Evolutionary conservation across 2,329 filamentous ascomycete genomes (phyloP).

Genomic region (Trichophyton verrucosum): DNA sequence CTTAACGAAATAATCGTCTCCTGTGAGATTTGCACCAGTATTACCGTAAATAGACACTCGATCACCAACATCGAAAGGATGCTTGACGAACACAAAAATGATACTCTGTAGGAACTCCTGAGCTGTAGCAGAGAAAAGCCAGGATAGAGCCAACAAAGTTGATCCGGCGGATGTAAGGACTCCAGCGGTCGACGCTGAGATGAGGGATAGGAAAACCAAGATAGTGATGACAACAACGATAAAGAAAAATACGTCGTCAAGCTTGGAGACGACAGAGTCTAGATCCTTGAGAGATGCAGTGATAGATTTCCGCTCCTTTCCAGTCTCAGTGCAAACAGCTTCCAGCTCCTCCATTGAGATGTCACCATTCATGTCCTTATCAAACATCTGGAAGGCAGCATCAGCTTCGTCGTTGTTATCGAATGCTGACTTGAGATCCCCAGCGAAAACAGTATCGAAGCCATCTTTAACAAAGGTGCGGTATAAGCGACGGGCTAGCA

Average conservation of each 20-base stretch:
- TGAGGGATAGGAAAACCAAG: slow-evolving; percentile 76
- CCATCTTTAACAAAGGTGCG: slow-evolving; percentile 68
- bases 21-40: slow-evolving; percentile 61
- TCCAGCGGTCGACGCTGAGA: slow-evolving; percentile 80
- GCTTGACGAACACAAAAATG: slow-evolving; percentile 86
- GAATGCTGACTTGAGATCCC: slow-evolving; percentile 69
- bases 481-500: slow-evolving; percentile 76
- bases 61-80: slow-evolving; percentile 93
- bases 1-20: slow-evolving; percentile 93
- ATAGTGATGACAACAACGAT: slow-evolving; percentile 69
- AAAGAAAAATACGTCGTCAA: slow-evolving; percentile 80
- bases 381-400: slow-evolving; percentile 81
- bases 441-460: slow-evolving; percentile 61
- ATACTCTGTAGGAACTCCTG: slow-evolving; percentile 87
- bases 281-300: slow-evolving; percentile 89
- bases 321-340: slow-evolving; percentile 84
- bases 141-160: slow-evolving; percentile 75
- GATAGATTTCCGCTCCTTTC: slow-evolving; percentile 87
- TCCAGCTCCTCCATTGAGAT: slow-evolving; percentile 93
- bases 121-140: slow-evolving; percentile 84
- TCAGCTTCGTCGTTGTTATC: slow-evolving; percentile 74
- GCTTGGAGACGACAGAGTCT: slow-evolving; percentile 81
- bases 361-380: slow-evolving; percentile 92
- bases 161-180: slow-evolving; percentile 84
- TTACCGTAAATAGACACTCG: slow-evolving; percentile 86